Evolutionary conservation across 306 rosid species (phyloP).

Genomic region (Myrica gale): DNA sequence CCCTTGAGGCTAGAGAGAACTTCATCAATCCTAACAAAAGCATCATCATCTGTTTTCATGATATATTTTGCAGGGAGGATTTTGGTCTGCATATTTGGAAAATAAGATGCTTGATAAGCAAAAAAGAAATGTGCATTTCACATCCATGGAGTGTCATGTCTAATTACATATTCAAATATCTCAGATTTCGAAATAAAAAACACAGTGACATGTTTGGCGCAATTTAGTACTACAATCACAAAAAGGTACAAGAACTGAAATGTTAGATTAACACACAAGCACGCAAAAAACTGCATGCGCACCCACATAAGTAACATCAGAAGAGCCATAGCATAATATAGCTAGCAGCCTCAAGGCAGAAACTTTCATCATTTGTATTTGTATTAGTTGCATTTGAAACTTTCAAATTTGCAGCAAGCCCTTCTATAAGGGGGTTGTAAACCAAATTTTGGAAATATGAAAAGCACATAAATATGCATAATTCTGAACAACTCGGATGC

Average conservation of each 20-base stretch:
- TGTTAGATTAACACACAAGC: no score
- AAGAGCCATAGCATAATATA: not conserved
- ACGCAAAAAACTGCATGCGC: no score
- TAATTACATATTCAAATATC: not conserved
- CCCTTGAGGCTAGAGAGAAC: conserved; percentile 74
- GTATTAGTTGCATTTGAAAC: not conserved
- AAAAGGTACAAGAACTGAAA: no score
- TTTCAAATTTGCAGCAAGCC: not conserved
- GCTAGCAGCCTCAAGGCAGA: not conserved
- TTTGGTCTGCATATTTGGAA: conserved; percentile 62
- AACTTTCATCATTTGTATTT: not conserved
- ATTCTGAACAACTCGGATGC: not conserved
- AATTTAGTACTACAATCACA: no score
- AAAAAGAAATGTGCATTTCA: not conserved
- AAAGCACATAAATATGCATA: not conserved
- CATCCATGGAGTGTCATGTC: not conserved
- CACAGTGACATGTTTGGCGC: not conserved
- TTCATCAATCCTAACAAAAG: conserved; percentile 83
- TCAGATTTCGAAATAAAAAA: not conserved
- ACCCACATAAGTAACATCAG: not conserved
- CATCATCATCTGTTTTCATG: conserved; percentile 97
- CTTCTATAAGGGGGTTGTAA: no score
- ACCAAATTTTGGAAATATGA: not conserved
- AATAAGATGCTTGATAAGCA: conserved; percentile 3
- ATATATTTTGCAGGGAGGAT: conserved; percentile 74